These are phyloP conservation scores for Ambrosia hybrid DNA, from an alignment of 140 eudicot genomes.

Conservation along the genomic window DNA sequence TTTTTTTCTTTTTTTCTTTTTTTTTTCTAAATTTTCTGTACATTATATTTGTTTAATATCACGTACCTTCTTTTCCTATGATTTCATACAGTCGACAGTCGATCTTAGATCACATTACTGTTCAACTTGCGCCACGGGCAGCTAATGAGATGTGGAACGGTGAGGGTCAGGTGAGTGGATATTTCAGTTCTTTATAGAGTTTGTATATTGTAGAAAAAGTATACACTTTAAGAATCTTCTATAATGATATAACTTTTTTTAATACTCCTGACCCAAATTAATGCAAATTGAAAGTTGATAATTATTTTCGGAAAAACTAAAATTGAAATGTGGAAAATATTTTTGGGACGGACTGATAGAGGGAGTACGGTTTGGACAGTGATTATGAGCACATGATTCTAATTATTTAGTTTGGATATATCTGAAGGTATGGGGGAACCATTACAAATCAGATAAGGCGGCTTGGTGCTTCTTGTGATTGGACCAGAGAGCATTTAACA, in stretches of 20 bases:
- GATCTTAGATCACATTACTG: conserved; percentile 78
- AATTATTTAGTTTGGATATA: too few species aligned
- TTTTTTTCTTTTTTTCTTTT: background rate
- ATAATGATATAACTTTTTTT: background rate
- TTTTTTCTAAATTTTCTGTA: background rate
- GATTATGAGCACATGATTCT: too few species aligned
- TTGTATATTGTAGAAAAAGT: background rate
- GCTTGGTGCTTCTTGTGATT: too few species aligned
- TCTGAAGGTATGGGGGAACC: too few species aligned
- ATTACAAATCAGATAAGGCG: too few species aligned
- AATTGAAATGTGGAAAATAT: too few species aligned
- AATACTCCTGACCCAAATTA: too few species aligned
- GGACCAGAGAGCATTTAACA: too few species aligned
- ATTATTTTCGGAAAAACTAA: too few species aligned
- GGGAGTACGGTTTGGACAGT: too few species aligned
- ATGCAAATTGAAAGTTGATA: too few species aligned
- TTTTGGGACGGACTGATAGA: too few species aligned
- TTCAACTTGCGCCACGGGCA: conserved; percentile 90
- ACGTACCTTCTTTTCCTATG: background rate
- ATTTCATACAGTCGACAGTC: conserved; percentile 74
- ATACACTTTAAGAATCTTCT: background rate
- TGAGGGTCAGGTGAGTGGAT: conserved; percentile 62
- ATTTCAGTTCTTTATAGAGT: conserved; percentile 1
- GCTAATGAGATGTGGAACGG: conserved; percentile 95
- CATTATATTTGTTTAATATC: conserved; percentile 1